Base-by-base conservation (phyloP, 1,284 basidiomycete genomes). In the Naganishia cerealis region DNA sequence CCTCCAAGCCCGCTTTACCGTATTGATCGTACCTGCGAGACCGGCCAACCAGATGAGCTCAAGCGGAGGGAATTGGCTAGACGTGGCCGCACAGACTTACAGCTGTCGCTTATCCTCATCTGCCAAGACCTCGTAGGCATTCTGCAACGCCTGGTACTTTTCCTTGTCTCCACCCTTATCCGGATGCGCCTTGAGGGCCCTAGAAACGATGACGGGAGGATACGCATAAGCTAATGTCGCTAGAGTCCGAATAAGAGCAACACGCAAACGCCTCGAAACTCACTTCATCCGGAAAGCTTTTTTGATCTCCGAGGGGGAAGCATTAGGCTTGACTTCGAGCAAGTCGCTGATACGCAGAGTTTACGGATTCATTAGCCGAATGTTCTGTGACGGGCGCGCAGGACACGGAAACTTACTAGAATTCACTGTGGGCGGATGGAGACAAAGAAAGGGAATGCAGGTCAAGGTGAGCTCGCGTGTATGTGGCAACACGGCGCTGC, bases 141-240 rank as follows among this genome's bases (percentile, higher is more conserved):
- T 90, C 16, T 94, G 95, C 69, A 98, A 89, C 79, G 96, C 92
- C 80, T 99, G 98, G 90, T 99, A 99, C 70, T 90, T 81, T 81
- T 99, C 96, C 57, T 92, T 92, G 79, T 97, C 94, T 71, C 94
- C 94, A 70, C 94, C 92, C 84, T 97, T 97, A 86, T 98, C 95
- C 48, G 94, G 95, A 81, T 97, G 95, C 72, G 91, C 81, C 72
- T 88, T 86, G 69, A 96, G 82, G n/a, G 92, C 92, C 79, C 92
- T 94, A 72, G 8, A 48, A 33, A 18, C 29, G 29, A 33, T 33
- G 29, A 33, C 29, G 6, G 29, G 29, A 33, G 29, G 29, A 6
- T 33, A 48, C 33, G 21, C 16, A 43, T 7, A 42, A 26, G 6
- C 10, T 52, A n/a, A 57, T 54, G 12, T 48, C 40, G 8, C 58